These are phyloP conservation scores for Apiotrichum domesticum DNA, from an alignment of 1,284 basidiomycete species.

Conservation along the genomic window DNA sequence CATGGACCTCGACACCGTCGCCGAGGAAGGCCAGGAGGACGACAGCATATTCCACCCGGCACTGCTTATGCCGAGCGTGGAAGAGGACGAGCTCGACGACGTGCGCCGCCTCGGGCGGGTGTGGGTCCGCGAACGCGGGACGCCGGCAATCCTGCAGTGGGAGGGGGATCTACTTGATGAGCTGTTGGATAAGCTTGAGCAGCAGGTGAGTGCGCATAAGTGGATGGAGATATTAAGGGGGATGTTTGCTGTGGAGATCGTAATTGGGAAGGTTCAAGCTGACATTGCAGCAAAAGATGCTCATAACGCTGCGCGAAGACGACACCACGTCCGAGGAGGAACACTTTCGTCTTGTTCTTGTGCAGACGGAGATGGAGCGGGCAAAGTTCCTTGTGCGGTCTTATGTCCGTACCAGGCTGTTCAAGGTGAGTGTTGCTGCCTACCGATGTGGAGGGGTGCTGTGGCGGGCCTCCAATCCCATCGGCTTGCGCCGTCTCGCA, in stretches of 20 bases:
- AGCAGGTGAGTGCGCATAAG: conserved; percentile 60
- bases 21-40: background rate
- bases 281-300: conserved; percentile 41
- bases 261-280: background rate
- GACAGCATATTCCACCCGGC: conserved; percentile 1
- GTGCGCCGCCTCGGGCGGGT: conserved; percentile 56
- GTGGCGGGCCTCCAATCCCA: too few species aligned
- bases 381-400: conserved; percentile 82
- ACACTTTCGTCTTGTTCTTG: conserved; percentile 81
- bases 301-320: conserved; percentile 59
- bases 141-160: conserved; percentile 68
- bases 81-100: conserved; percentile 36
- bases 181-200: conserved; percentile 72
- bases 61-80: background rate
- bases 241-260: too few species aligned
- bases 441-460: too few species aligned
- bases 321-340: conserved; percentile 79
- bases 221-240: too few species aligned
- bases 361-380: conserved; percentile 85
- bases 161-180: conserved; percentile 66
- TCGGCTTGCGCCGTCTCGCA: too few species aligned
- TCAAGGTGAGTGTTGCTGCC: conserved; percentile 56
- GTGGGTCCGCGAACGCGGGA: conserved; percentile 80
- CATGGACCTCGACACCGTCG: background rate
- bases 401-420: conserved; percentile 75